Conservation (phyloP, 495 filamentous ascomycete species). For the Chaetomium fimeti region DNA sequence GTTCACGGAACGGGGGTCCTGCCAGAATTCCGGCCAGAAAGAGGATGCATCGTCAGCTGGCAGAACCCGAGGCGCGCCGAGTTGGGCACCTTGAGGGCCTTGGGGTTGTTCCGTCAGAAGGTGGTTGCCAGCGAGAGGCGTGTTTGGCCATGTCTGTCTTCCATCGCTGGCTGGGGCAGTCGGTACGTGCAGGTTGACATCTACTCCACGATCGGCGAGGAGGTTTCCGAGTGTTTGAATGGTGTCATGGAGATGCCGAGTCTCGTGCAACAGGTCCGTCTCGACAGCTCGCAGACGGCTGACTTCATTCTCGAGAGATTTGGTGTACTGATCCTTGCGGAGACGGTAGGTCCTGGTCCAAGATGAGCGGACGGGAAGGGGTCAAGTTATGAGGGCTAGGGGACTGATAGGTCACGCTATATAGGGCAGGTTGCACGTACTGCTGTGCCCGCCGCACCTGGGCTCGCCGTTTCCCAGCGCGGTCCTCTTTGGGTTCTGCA, state of each 20-base stretch:
- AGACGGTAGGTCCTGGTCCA: background rate
- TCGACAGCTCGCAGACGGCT: background rate
- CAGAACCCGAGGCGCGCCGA: too few relatives aligned
- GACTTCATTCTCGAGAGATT: slow-evolving; percentile 3
- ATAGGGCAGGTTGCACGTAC: background rate
- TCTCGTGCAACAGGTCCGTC: background rate
- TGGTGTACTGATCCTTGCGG: slow-evolving; percentile 2
- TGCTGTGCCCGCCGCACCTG: background rate
- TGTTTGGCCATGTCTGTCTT: background rate
- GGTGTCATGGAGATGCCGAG: background rate
- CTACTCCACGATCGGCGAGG: background rate
- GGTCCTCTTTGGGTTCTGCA: background rate
- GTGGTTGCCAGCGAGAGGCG: background rate
- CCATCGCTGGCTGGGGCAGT: background rate
- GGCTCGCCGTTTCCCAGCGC: background rate
- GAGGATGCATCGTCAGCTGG: too few relatives aligned
- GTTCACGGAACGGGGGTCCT: too few relatives aligned
- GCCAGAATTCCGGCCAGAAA: background rate
- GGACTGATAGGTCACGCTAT: background rate
- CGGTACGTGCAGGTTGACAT: background rate
- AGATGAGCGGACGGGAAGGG: background rate
- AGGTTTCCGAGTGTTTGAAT: background rate
- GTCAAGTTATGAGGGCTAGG: background rate
- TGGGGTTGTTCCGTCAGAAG: background rate
- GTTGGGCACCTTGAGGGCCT: background rate